phyloP scores from a whole-genome alignment of 169 alveolate species.

The Plasmodium vinckei region DNA sequence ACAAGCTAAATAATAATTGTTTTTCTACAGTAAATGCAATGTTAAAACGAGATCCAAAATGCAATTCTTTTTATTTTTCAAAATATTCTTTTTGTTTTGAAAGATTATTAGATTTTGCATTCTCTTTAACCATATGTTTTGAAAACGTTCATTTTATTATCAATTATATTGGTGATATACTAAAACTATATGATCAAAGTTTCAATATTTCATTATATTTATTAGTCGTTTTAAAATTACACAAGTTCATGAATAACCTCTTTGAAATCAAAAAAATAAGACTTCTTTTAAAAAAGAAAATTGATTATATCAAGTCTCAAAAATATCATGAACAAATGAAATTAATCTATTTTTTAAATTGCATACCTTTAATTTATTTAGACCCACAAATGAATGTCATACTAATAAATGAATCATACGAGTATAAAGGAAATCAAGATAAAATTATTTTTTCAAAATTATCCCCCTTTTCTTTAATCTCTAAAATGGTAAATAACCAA shows the following conservation, averaged over 20 bases:
- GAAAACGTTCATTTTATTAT: conserved; percentile 40
- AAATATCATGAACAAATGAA: conserved; percentile 8
- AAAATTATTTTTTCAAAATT: conserved; percentile 53
- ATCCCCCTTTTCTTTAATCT: conserved; percentile 55
- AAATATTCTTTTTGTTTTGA: conserved; percentile 73
- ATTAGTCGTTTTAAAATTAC: conserved; percentile 40
- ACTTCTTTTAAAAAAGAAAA: conserved; percentile 23
- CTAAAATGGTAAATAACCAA: conserved; percentile 20
- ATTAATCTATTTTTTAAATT: conserved; percentile 38
- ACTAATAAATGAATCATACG: conserved; percentile 59
- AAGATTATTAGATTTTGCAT: conserved; percentile 45
- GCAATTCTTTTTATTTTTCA: conserved; percentile 36
- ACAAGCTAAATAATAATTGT: conserved; percentile 35
- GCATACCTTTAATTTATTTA: conserved; percentile 51
- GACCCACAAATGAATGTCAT: conserved; percentile 75
- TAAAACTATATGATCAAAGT: conserved; percentile 27
- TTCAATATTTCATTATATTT: conserved; percentile 52
- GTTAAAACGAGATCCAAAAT: conserved; percentile 12
- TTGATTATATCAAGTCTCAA: background rate
- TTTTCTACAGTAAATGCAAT: conserved; percentile 56
- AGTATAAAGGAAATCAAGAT: conserved; percentile 32
- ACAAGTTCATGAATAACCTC: conserved; percentile 54
- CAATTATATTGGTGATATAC: conserved; percentile 49
- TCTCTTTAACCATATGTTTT: conserved; percentile 37
- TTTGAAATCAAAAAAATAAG: conserved; percentile 62